Base-by-base conservation (phyloP, 129 eudicot genomes). In the Saussurea involucrata region DNA sequence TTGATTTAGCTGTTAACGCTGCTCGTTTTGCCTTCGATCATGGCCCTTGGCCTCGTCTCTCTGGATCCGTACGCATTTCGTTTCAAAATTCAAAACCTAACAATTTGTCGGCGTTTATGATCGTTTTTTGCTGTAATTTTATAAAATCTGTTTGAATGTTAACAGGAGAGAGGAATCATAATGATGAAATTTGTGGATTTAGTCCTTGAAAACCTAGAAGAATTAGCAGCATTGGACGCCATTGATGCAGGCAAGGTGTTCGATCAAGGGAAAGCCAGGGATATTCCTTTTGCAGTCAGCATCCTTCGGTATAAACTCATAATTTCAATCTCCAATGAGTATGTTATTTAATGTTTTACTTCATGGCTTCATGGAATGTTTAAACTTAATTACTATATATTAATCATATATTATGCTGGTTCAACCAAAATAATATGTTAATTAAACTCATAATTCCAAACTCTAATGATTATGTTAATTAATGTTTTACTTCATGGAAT, bases 1-100 rank as follows among this genome's bases (percentile, higher is more conserved):
- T 94, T 25, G 98, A 91, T 69, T 85, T 87, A 79, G 98, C 98
- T 2, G 98, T 91, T 74, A 87, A 80, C 74, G 96, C 93, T 33
- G 98, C 98, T 25, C 97, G 98, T 68, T 81, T 72, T 5, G 97
- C 98, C 7, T 94, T 94, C 28, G 96, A 94, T 79, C 72, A 89
- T 75, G 98, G 98, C n/a, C 96, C 97, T 0, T 94, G 98, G 98
- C 97, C 98, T 76, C 97, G 98, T 13, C 33, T 94, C 75, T 76
- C 98, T 5, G 96, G 92, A 24, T 73, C 85, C 0, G 89, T 86
- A 82, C 11, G 80, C 28, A 21, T 32, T 40, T 40, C 13, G 49
- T 40, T 40, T 53, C 8, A 53, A 53, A 53, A 53, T 40, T 53
- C 8, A 53, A 53, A 53, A 53, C 61, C 61, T 53, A 53, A 17